Base-by-base conservation (phyloP, 2,329 filamentous ascomycete genomes). In the Botryotinia globosa region DNA sequence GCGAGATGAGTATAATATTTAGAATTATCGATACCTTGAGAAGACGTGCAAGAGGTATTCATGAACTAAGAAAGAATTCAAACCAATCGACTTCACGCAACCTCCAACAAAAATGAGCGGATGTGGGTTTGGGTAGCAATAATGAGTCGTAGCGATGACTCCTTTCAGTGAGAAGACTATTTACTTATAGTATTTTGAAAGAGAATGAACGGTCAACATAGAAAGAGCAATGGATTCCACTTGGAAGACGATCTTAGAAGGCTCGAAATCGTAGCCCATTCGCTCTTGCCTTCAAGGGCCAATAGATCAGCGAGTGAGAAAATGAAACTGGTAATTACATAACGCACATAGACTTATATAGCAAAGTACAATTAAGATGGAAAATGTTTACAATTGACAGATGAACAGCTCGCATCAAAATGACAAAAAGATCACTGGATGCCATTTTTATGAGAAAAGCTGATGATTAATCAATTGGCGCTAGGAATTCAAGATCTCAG, bases 211-310 rank as follows among this genome's bases (percentile, higher is more conserved):
- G 7, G 51, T 20, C 6, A 68, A 56, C 22, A 18, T n/a, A 58
- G 65, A 56, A 68, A 68, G 65, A 56, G 48, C 37, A 32, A 44
- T n/a, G 10, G 10, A 22, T 68, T 68, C 65, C 65, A 44, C 48
- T 68, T 42, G 65, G 51, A 56, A n/a, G 48, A 54, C 48, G n/a
- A 54, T 14, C 12, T 54, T 54, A 8, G 25, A 54, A 68, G 39
- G 65, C 10, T 42, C 37, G 18, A 68, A 25, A 58, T 42, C n/a
- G n/a, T 42, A 29, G n/a, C 34, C 16, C 12, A 9, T 68, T 56
- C 8, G 25, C 34, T 42, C 45, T 44, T 65, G n/a, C 37, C 37
- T 42, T 56, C n/a, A 8, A 4, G 18, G 25, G 7, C 18, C n/a
- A 37, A 54, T 6, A 16, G 37, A 63, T 10, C 4, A 29, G 25